Evolutionary conservation across 495 filamentous ascomycete genomes (phyloP), one percentile per base, ranked within the genome.

Genomic region (Penicillium canariense): DNA sequence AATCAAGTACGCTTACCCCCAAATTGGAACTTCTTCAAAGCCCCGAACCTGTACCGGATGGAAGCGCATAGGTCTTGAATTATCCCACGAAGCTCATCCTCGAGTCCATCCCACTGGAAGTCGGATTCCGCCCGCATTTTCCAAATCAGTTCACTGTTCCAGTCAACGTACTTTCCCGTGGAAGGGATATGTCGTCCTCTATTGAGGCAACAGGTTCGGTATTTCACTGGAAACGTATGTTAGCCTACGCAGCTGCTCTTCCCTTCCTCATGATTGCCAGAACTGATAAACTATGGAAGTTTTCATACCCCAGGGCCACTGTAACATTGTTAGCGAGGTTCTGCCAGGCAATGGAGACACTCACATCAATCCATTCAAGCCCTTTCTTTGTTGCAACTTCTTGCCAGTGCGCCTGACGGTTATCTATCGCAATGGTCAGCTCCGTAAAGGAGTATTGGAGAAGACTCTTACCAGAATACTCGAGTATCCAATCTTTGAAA

Each of bases 101-200:
- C 52, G 8, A 66, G 23, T 14, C 59, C 17, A 22, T 50, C 48
- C 62, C 62, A 66, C 40, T 60, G 56, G 40, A 30, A 59, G 12
- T 48, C 56, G 23, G 60, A 27, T 47, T 62, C 59, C 35, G 44
- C 40, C 34, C 60, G 49, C 62, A 62, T 62, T 48, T 62, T 62
- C 62, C 60, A 62, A 42, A 62, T 57, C n/a, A 66, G 48, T 20
- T 57, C 44, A 26, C 48, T 36, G 51, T 66, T 66, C 62, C 62
- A 66, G 32, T 66, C 38, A 42, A 42, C 18, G 38, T 14, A 18
- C 38, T 42, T 20, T 10, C 18, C 18, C 14, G 18, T 17, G 14
- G 10, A 17, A 42, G 14, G 14, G 14, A 42, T 10, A 42, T 42
- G 15, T 42, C 38, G 6, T 10, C 38, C 38, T 10, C 18, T 42